Base-by-base conservation (phyloP, 2,329 filamentous ascomycete genomes). In the Cladosporium sp. region DNA sequence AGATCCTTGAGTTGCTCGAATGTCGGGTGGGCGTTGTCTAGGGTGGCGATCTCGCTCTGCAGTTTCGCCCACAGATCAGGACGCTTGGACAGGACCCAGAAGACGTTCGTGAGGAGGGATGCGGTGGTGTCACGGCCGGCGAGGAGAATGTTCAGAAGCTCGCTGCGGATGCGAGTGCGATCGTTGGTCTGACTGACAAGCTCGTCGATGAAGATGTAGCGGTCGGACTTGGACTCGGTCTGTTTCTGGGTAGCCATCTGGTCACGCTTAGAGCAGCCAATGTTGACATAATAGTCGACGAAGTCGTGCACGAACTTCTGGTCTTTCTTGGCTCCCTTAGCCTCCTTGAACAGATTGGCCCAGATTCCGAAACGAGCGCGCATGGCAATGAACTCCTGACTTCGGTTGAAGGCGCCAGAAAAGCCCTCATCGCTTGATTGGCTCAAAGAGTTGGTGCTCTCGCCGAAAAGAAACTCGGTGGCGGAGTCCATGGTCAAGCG, bases 391-490 rank as follows among this genome's bases (percentile, higher is more conserved):
- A 48, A 56, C 17, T 63, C 61, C 51, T 70, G 63, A 9, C 54
- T 51, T 17, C 61, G 43, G 12, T 54, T 64, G 58, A 70, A 69
- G 12, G 66, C 58, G 6, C 57, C 58, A 7, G 65, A 63, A 38
- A 71, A 70, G 12, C 58, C 59, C n/a, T 59, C 57, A 7, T 51
- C 51, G 44, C 54, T 60, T 22, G 34, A 41, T 12, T 55, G 60
- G 9, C 52, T 59, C 7, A 66, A 57, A 2, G 63, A 63, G 12
- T 63, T 54, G 3, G 64, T 65, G 5, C 61, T 66, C 41, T 80
- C 71, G 6, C 85, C 84, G 41, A 88, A 83, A 4, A 88, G 68
- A 56, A 88, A 85, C 40, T 84, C 81, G 0, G 83, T 87, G 0
- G 83, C 81, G 0, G 81, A 79, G 54, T 88, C 84, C 15, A 88